phyloP scores from a whole-genome alignment of 1,284 basidiomycete genomes.

The Tilletia walkeri region DNA sequence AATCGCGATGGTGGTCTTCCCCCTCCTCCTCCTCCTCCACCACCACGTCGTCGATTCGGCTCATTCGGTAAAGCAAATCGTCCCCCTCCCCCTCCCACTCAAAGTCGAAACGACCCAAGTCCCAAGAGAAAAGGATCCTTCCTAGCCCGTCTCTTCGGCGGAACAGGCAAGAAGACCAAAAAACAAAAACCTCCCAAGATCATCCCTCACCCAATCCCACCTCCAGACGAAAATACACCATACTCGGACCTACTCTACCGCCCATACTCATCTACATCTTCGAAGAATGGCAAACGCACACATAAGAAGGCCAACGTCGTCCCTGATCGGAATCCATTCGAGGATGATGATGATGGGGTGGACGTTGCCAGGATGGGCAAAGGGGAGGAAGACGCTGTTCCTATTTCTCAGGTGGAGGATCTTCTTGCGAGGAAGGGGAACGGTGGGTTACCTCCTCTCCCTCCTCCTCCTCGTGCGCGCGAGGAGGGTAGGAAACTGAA shows the following conservation, averaged over 20 bases:
- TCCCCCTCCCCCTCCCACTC: no score
- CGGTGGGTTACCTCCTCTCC: no score
- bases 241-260: constrained; percentile 1
- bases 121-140: neutral
- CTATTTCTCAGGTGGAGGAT: neutral
- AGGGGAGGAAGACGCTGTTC: neutral
- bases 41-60: neutral
- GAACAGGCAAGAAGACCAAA: neutral
- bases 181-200: no score
- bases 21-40: neutral
- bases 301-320: no score
- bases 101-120: no score
- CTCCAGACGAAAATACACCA: neutral
- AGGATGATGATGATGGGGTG: neutral
- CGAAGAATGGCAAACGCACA: neutral
- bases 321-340: neutral
- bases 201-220: neutral
- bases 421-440: neutral
- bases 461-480: no score
- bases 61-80: no score
- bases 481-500: no score
- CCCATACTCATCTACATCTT: neutral
- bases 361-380: neutral
- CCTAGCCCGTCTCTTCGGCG: neutral
- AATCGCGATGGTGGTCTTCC: neutral